phyloP scores from a whole-genome alignment of 2,329 filamentous ascomycete species.

The Trichophyton benhamiae region DNA sequence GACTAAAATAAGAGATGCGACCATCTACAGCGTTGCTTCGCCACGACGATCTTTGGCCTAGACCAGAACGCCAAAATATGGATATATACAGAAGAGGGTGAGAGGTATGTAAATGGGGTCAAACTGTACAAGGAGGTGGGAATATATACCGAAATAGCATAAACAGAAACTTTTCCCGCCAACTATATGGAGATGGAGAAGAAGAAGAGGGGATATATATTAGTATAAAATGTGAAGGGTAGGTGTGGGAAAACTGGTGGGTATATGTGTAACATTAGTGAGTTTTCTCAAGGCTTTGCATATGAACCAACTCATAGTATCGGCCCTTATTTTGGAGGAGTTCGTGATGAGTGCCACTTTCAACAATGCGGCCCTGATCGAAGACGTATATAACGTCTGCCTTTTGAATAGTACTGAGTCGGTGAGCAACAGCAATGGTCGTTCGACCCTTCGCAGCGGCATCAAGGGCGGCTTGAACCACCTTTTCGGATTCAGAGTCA shows the following conservation, averaged over 20 bases:
- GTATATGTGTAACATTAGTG: background rate
- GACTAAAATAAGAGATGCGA: background rate
- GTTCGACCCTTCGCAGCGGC: conserved; percentile 72
- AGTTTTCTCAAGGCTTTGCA: conserved; percentile 51
- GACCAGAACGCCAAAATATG: background rate
- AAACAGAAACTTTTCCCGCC: background rate
- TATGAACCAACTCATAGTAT: conserved; percentile 66
- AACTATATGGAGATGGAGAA: background rate
- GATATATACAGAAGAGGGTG: background rate
- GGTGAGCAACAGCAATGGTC: conserved; percentile 87
- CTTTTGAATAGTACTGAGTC: conserved; percentile 84
- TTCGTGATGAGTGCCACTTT: conserved; percentile 67
- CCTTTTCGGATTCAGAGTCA: conserved; percentile 39
- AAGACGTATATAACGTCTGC: conserved; percentile 96
- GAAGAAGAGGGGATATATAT: background rate
- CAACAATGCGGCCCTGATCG: conserved; percentile 74
- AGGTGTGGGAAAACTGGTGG: background rate
- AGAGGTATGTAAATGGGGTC: background rate
- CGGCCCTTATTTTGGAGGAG: conserved; percentile 57
- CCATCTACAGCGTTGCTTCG: background rate
- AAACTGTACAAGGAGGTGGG: background rate
- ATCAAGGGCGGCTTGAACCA: conserved; percentile 60
- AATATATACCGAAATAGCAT: background rate
- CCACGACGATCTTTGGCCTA: background rate
- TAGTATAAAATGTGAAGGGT: background rate